These are phyloP conservation scores for Dunaliella salina DNA, from an alignment of 163 green algal species.

Conservation along the genomic window DNA sequence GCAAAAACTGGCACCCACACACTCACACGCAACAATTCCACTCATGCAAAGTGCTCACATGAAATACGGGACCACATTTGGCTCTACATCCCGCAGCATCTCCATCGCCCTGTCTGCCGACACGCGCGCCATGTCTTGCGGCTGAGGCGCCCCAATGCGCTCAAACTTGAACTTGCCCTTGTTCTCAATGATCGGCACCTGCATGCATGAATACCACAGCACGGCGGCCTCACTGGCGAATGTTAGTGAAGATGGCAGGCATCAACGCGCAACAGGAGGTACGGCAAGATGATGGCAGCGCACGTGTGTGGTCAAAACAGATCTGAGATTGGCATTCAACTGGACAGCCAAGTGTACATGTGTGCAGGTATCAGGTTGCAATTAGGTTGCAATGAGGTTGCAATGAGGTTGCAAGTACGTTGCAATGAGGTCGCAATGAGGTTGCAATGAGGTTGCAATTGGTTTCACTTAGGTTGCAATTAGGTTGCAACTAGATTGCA, in stretches of 20 bases:
- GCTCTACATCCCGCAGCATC: conserved; percentile 61
- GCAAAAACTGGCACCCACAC: not conserved
- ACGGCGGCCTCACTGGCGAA: not conserved
- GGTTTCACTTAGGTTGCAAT: no score
- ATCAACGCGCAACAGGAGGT: not conserved
- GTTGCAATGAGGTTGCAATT: no score
- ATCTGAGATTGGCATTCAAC: no score
- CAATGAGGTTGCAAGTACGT: no score
- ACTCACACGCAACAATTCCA: not conserved
- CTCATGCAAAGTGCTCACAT: conserved; percentile 10
- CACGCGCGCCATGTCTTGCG: conserved; percentile 84
- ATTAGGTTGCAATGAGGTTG: no score
- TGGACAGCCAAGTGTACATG: conserved; percentile 49
- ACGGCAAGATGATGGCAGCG: not conserved
- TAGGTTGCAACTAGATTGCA: no score
- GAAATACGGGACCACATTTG: conserved; percentile 64
- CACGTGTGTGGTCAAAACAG: not conserved
- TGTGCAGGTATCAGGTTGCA: conserved; percentile 43
- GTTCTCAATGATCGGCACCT: conserved; percentile 33
- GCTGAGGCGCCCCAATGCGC: conserved; percentile 85
- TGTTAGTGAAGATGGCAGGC: not conserved
- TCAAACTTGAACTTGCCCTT: conserved; percentile 76
- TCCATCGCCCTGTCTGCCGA: conserved; percentile 56
- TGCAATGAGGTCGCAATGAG: no score
- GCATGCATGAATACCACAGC: not conserved